phyloP scores from a whole-genome alignment of 139 green algal genomes.

The Auxenochlorella protothecoides region DNA sequence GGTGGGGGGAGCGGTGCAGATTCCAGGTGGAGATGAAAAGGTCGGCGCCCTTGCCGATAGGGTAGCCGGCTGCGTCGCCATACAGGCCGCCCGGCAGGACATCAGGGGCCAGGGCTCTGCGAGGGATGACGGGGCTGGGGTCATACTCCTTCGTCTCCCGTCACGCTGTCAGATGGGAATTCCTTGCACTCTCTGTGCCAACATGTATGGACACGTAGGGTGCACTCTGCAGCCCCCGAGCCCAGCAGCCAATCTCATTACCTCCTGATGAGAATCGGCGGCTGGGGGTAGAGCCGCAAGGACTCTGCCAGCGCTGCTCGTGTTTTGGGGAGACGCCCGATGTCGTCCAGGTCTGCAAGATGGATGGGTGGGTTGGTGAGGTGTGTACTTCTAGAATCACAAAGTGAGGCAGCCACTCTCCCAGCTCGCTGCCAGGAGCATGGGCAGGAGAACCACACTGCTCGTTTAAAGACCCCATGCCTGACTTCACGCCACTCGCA shows the following conservation, averaged over 20 bases:
- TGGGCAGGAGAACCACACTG: no score
- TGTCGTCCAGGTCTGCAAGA: constrained; percentile 51
- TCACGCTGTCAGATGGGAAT: no score
- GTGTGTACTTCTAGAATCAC: neutral
- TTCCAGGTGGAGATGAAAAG: constrained; percentile 98
- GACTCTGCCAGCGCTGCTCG: constrained; percentile 67
- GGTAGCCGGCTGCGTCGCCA: constrained; percentile 59
- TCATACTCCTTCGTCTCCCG: no score
- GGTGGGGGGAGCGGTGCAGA: constrained; percentile 85
- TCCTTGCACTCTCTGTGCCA: no score
- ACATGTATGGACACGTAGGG: no score
- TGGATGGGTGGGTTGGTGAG: neutral
- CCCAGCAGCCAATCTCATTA: neutral
- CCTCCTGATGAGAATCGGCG: constrained; percentile 84
- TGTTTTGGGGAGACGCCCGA: constrained; percentile 53
- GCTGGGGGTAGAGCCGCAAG: constrained; percentile 90
- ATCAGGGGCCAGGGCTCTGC: constrained; percentile 69
- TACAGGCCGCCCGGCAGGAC: constrained; percentile 57
- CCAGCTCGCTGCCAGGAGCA: no score
- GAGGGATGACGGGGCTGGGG: neutral
- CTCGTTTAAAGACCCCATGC: no score
- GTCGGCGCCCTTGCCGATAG: constrained; percentile 86
- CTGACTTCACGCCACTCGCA: no score
- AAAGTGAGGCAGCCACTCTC: neutral
- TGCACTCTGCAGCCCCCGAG: no score